phyloP scores from a whole-genome alignment of 352 stramenopile genomes.

The Phytophthora sp. region DNA sequence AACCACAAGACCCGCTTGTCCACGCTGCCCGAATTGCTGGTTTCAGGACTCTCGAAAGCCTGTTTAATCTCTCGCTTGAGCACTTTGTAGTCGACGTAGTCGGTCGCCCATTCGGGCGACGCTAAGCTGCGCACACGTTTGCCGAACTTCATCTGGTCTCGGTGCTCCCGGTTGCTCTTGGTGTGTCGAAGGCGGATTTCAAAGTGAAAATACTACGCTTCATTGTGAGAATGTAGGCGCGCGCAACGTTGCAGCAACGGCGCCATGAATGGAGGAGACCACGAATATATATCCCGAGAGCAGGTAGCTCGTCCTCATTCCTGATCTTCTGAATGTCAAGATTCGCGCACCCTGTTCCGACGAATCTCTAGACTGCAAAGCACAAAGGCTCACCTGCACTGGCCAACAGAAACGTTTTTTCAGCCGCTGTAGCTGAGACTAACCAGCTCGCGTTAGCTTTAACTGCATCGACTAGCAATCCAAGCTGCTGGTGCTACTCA shows the following conservation, averaged over 20 bases:
- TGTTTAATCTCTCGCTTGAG: constrained; percentile 74
- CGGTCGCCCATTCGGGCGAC: constrained; percentile 56
- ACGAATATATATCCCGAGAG: neutral
- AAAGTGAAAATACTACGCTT: constrained; percentile 20
- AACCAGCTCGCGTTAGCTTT: no score
- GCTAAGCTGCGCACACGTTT: constrained; percentile 79
- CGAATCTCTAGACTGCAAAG: no score
- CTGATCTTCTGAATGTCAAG: no score
- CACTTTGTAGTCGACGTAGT: constrained; percentile 87
- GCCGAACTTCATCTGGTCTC: constrained; percentile 76
- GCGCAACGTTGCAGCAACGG: constrained; percentile 1
- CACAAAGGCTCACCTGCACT: no score
- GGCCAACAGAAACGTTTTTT: no score
- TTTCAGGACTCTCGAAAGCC: constrained; percentile 11
- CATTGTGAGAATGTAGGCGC: neutral
- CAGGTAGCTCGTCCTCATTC: neutral
- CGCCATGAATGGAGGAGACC: constrained; percentile 1
- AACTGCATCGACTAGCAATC: no score
- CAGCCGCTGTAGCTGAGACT: no score
- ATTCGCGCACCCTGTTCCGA: no score
- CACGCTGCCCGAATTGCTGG: neutral
- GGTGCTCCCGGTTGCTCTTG: neutral
- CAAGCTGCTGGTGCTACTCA: no score
- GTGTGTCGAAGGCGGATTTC: constrained; percentile 6
- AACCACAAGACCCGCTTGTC: constrained; percentile 25